Conservation (phyloP, 2,329 filamentous ascomycete genomes). For the Clonostachys byssicola region DNA sequence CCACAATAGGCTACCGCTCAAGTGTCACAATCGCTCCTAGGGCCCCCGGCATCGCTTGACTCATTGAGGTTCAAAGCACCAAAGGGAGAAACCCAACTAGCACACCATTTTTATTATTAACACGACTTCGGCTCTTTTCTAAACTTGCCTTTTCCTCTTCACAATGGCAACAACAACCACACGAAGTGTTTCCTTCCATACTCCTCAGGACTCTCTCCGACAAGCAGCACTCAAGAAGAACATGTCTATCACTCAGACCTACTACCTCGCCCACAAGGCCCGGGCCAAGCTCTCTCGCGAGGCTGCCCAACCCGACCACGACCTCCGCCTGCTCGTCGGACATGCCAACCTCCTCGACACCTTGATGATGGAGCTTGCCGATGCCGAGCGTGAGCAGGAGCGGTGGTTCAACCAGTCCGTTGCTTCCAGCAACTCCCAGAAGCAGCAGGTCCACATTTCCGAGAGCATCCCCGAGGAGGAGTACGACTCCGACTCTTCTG, state of each 20-base stretch:
- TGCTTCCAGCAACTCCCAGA: conserved; percentile 22
- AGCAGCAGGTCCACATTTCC: conserved; percentile 74
- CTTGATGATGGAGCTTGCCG: conserved; percentile 86
- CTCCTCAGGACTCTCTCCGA: conserved; percentile 13
- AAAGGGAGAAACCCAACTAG: too few species aligned
- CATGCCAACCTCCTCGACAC: conserved; percentile 98
- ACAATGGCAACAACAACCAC: too few species aligned
- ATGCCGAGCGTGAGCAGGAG: conserved; percentile 93
- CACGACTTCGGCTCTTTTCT: too few species aligned
- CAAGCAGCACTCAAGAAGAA: conserved; percentile 58
- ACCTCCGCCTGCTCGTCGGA: conserved; percentile 91
- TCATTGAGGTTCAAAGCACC: too few species aligned
- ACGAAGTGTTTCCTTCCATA: too few species aligned
- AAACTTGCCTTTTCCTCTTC: too few species aligned
- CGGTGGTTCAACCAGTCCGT: conserved; percentile 97
- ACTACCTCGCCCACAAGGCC: conserved; percentile 96
- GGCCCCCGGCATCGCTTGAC: too few species aligned
- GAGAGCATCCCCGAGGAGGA: conserved; percentile 64
- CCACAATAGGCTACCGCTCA: too few species aligned
- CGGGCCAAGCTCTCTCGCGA: conserved; percentile 92
- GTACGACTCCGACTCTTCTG: conserved; percentile 48
- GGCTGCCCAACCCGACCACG: conserved; percentile 86
- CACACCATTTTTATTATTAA: too few species aligned
- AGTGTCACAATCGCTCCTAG: too few species aligned
- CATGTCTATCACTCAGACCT: conserved; percentile 98